Conservation (phyloP, 352 stramenopile genomes). For the Phytophthora pistaciae region DNA sequence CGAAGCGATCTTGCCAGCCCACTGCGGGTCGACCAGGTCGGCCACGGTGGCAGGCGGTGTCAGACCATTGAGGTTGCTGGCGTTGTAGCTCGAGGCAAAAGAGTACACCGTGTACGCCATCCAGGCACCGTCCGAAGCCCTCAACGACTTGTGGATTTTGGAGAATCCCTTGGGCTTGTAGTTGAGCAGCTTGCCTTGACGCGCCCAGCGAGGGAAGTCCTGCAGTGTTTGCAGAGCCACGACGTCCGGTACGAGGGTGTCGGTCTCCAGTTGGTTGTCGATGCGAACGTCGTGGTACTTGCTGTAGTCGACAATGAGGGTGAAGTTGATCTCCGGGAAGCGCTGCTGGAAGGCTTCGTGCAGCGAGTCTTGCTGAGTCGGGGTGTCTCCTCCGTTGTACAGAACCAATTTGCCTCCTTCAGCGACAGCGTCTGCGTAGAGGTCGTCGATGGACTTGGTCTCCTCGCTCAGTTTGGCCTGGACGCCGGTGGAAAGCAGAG, state of each 20-base stretch:
- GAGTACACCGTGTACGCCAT: slow-evolving; percentile 43
- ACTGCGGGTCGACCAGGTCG: slow-evolving; percentile 43
- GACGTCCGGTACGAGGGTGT: slow-evolving; percentile 49
- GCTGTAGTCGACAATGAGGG: slow-evolving; percentile 65
- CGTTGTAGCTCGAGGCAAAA: slow-evolving; percentile 51
- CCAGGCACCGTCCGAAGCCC: slow-evolving; percentile 39
- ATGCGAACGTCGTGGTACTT: slow-evolving; percentile 68
- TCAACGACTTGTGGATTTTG: slow-evolving; percentile 53
- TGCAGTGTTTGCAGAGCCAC: slow-evolving; percentile 59
- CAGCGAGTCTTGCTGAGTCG: slow-evolving; percentile 35
- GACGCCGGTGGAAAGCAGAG: slow-evolving; percentile 11
- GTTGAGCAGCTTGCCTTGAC: slow-evolving; percentile 43
- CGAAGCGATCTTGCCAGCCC: slow-evolving; percentile 49
- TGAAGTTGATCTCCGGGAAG: slow-evolving; percentile 70
- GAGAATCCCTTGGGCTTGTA: slow-evolving; percentile 65
- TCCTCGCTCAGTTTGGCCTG: slow-evolving; percentile 54
- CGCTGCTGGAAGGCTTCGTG: slow-evolving; percentile 30
- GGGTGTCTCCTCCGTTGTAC: slow-evolving; percentile 50
- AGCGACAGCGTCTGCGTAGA: slow-evolving; percentile 17
- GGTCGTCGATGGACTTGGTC: slow-evolving; percentile 33
- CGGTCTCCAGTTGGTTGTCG: slow-evolving; percentile 66
- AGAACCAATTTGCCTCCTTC: slow-evolving; percentile 61
- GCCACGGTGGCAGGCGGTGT: slow-evolving; percentile 19
- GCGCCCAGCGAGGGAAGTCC: slow-evolving; percentile 26
- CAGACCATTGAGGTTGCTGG: slow-evolving; percentile 22